phyloP scores from a whole-genome alignment of 1,139 yeast genomes.

The Yamadazyma oceani region DNA sequence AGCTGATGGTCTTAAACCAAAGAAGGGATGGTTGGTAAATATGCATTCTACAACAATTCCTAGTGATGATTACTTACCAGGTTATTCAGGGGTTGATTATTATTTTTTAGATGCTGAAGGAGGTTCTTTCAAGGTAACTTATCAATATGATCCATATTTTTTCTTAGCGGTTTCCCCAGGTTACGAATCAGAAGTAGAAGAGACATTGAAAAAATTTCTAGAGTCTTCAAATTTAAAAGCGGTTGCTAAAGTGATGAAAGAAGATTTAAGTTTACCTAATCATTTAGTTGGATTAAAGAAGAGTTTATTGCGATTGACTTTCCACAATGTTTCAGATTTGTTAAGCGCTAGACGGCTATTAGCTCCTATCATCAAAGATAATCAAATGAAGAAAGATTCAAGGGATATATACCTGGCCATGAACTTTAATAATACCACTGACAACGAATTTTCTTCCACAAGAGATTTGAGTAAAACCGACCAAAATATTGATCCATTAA shows the following conservation, averaged over 20 bases:
- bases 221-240: constrained; percentile 60
- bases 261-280: constrained; percentile 78
- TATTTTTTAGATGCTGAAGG: constrained; percentile 98
- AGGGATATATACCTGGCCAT: constrained; percentile 67
- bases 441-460: constrained; percentile 8
- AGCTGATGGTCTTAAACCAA: constrained; percentile 46
- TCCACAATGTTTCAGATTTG: constrained; percentile 75
- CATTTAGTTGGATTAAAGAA: constrained; percentile 80
- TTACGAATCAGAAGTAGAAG: constrained; percentile 83
- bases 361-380: constrained; percentile 69
- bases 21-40: constrained; percentile 86
- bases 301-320: constrained; percentile 63
- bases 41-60: constrained; percentile 75
- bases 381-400: constrained; percentile 63
- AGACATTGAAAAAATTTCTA: constrained; percentile 65
- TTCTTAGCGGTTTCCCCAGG: constrained; percentile 67
- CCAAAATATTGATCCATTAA: constrained; percentile 55
- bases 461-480: constrained; percentile 8
- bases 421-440: constrained; percentile 35
- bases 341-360: constrained; percentile 69
- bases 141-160: constrained; percentile 86
- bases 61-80: constrained; percentile 54
- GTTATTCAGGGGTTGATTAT: constrained; percentile 87
- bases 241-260: constrained; percentile 59
- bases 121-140: constrained; percentile 86